phyloP scores from a whole-genome alignment of 2,329 filamentous ascomycete species.

The Verticillium longisporum region DNA sequence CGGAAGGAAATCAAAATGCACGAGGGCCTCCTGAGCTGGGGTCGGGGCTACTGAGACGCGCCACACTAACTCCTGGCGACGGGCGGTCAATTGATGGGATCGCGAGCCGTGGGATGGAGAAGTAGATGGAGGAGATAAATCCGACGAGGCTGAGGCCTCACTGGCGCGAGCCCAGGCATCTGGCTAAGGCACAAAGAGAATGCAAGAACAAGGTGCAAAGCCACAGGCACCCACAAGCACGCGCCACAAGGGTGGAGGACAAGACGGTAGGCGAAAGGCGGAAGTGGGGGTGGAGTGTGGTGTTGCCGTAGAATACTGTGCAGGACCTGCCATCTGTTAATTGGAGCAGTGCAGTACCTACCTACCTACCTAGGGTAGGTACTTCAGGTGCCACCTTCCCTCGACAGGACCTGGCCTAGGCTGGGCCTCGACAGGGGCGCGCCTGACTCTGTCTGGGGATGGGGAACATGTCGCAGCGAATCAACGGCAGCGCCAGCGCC shows the following conservation, averaged over 20 bases:
- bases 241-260: background rate
- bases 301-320: background rate
- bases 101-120: slow-evolving; percentile 3
- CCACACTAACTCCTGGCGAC: background rate
- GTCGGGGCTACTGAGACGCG: slow-evolving; percentile 1
- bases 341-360: background rate
- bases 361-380: background rate
- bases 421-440: background rate
- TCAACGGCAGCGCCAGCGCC: background rate
- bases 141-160: slow-evolving; percentile 10
- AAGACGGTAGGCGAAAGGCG: background rate
- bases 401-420: background rate
- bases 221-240: background rate
- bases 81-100: background rate
- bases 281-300: background rate
- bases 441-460: background rate
- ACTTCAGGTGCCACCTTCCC: too few species aligned
- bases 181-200: slow-evolving; percentile 6
- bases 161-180: background rate
- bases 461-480: background rate
- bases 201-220: background rate
- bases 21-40: background rate
- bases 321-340: background rate
- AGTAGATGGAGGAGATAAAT: slow-evolving; percentile 6
- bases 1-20: background rate